Conservation (phyloP, 2,329 filamentous ascomycete genomes). For the Colletotrichum sojae region DNA sequence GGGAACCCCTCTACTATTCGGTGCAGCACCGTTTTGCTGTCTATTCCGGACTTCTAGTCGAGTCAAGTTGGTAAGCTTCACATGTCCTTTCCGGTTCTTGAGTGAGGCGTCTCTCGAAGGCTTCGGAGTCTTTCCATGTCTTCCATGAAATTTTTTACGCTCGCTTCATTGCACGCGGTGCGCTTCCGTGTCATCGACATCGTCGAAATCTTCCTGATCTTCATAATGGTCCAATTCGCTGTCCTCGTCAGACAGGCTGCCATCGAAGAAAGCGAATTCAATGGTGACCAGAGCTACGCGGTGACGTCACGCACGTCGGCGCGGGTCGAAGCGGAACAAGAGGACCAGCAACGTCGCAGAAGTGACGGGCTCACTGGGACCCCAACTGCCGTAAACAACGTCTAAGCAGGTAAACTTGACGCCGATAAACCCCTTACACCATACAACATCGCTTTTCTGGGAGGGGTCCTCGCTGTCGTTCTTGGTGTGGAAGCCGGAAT, state of each 20-base stretch:
- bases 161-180: constrained; percentile 6
- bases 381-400: constrained; percentile 45
- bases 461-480: constrained; percentile 44
- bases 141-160: constrained; percentile 11
- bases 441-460: constrained; percentile 43
- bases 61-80: neutral
- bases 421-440: constrained; percentile 46
- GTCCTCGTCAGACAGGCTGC: neutral
- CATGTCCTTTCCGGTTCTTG: constrained; percentile 8
- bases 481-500: constrained; percentile 44
- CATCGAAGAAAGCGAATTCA: constrained; percentile 42
- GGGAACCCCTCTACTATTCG: constrained; percentile 1
- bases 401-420: constrained; percentile 46
- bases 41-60: neutral
- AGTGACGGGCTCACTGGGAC: constrained; percentile 38
- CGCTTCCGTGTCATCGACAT: constrained; percentile 1
- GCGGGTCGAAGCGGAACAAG: constrained; percentile 45
- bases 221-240: neutral
- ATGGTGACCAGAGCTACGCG: constrained; percentile 44
- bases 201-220: constrained; percentile 3
- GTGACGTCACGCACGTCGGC: constrained; percentile 42
- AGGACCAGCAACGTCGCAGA: constrained; percentile 46
- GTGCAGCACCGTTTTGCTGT: constrained; percentile 13
- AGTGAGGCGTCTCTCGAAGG: neutral
- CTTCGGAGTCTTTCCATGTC: neutral